Percentiles rank a stretch among this genome's conserved stretches.
Conservation (phyloP, 2,329 filamentous ascomycete species). For the Ceratocystis smalleyi region DNA sequence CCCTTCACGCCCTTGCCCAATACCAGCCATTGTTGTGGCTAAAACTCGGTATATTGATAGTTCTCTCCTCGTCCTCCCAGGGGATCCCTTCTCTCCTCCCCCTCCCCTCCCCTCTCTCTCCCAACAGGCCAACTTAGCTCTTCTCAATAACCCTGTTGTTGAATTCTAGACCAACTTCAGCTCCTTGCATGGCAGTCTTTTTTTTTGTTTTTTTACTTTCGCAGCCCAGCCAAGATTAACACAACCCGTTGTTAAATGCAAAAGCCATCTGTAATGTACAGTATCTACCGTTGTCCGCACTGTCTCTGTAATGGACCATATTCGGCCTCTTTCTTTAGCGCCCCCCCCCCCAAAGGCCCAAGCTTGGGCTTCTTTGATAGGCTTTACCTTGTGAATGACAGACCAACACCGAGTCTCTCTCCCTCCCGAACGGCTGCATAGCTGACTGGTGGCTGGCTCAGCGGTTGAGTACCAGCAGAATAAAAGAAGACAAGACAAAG, state of each 20-base stretch:
- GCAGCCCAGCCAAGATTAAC: not conserved
- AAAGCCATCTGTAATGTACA: not conserved
- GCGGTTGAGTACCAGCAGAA: too few relatives aligned
- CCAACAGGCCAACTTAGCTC: not conserved
- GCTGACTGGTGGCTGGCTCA: not conserved
- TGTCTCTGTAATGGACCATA: not conserved
- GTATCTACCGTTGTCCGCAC: not conserved
- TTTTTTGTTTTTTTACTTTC: not conserved
- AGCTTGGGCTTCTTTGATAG: not conserved
- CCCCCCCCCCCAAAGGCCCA: not conserved
- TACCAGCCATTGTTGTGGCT: not conserved
- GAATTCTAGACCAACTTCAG: conserved; percentile 2
- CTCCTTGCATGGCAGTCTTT: not conserved
- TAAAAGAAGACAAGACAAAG: too few relatives aligned
- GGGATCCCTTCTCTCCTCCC: not conserved
- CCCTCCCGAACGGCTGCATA: not conserved
- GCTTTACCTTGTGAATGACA: not conserved
- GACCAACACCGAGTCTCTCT: not conserved
- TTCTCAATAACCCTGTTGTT: not conserved
- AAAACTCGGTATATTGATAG: not conserved
- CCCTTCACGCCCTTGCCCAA: not conserved
- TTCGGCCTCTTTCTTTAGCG: not conserved
- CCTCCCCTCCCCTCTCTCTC: not conserved
- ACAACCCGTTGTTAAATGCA: not conserved
- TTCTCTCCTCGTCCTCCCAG: not conserved